These are phyloP conservation scores for Penicillium fuscoglaucum DNA, from an alignment of 2,329 filamentous ascomycete genomes.

Conservation along the genomic window DNA sequence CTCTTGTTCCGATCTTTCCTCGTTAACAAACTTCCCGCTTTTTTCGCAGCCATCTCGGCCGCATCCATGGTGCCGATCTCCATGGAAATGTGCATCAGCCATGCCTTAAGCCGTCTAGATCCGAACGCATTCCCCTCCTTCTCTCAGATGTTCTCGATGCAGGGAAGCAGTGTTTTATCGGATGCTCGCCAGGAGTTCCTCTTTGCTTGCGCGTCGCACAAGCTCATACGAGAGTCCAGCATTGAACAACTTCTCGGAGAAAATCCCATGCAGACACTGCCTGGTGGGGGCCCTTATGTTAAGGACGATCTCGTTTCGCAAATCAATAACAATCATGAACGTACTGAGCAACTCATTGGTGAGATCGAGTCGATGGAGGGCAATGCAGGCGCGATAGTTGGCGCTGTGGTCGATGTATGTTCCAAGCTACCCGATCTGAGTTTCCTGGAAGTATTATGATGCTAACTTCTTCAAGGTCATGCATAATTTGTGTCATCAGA, in stretches of 20 bases:
- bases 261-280: slow-evolving; percentile 75
- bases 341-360: slow-evolving; percentile 71
- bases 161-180: slow-evolving; percentile 58
- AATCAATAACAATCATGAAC: slow-evolving; percentile 73
- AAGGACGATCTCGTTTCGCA: slow-evolving; percentile 78
- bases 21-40: slow-evolving; percentile 67
- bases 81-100: slow-evolving; percentile 64
- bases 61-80: slow-evolving; percentile 61
- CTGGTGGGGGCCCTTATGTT: slow-evolving; percentile 69
- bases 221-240: slow-evolving; percentile 73
- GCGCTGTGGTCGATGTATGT: slow-evolving; percentile 70
- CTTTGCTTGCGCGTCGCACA: slow-evolving; percentile 85
- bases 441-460: background rate
- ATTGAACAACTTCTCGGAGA: slow-evolving; percentile 81
- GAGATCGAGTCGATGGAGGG: slow-evolving; percentile 89
- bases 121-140: slow-evolving; percentile 64
- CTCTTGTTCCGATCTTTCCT: slow-evolving; percentile 83
- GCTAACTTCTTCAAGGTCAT: slow-evolving; percentile 46
- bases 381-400: slow-evolving; percentile 81
- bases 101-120: slow-evolving; percentile 64
- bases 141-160: slow-evolving; percentile 64
- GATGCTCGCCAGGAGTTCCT: slow-evolving; percentile 80
- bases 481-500: slow-evolving; percentile 57
- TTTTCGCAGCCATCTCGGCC: slow-evolving; percentile 59
- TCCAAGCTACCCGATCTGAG: background rate